Evolutionary conservation across 2,329 filamentous ascomycete genomes (phyloP).

Genomic region (Paramyrothecium sp.): DNA sequence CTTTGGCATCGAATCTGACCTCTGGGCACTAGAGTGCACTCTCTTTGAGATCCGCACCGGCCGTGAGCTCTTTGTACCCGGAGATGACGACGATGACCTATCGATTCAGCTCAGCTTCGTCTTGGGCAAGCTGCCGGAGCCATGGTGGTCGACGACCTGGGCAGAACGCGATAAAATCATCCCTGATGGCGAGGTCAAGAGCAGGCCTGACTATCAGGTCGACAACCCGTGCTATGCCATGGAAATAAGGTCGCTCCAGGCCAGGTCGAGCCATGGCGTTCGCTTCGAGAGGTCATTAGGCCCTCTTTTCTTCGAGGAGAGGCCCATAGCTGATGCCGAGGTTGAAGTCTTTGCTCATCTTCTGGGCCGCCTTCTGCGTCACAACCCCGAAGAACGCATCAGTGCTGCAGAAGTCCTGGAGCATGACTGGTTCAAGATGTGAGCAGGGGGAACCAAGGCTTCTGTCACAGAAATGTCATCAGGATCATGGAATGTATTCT

Average conservation of each 20-base stretch:
- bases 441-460: not conserved
- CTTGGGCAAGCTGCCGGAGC: slow-evolving; percentile 27
- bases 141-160: slow-evolving; percentile 5
- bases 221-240: not conserved
- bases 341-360: slow-evolving; percentile 21
- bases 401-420: slow-evolving; percentile 11
- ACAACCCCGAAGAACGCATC: slow-evolving; percentile 13
- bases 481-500: not conserved
- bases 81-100: slow-evolving; percentile 24
- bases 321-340: slow-evolving; percentile 11
- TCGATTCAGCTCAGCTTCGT: slow-evolving; percentile 22
- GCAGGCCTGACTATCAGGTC: not conserved
- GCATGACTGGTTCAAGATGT: slow-evolving; percentile 19
- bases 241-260: slow-evolving; percentile 6
- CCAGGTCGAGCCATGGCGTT: not conserved
- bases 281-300: not conserved
- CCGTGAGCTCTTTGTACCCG: slow-evolving; percentile 23
- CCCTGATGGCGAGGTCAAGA: not conserved
- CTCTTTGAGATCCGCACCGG: slow-evolving; percentile 29
- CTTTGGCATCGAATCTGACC: slow-evolving; percentile 18
- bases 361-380: slow-evolving; percentile 16
- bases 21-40: slow-evolving; percentile 32
- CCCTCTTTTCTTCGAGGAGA: not conserved
- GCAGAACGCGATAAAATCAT: not conserved
- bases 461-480: not conserved